Evolutionary conservation across 2,329 filamentous ascomycete genomes (phyloP).

Genomic region (Shiraia sp.): DNA sequence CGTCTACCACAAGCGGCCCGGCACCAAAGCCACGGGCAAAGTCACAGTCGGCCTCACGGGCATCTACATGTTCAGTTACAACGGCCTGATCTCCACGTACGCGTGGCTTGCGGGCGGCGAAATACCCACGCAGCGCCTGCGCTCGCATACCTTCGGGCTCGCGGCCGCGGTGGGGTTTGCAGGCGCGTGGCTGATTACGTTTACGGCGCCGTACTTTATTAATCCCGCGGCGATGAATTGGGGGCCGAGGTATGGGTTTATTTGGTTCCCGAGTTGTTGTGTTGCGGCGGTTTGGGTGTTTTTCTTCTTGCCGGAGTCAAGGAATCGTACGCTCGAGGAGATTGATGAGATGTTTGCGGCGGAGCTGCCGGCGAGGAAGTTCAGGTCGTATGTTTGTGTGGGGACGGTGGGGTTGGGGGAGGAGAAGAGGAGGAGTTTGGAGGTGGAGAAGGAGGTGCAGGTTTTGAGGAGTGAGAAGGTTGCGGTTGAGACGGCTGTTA

Average conservation of each 20-base stretch:
- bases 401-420: constrained; percentile 17
- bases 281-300: constrained; percentile 38
- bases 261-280: constrained; percentile 53
- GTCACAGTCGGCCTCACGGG: constrained; percentile 58
- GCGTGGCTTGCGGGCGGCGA: constrained; percentile 63
- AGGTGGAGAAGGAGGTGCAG: constrained; percentile 27
- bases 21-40: constrained; percentile 45
- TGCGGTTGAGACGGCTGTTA: constrained; percentile 25
- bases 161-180: constrained; percentile 59
- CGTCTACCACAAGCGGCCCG: constrained; percentile 53
- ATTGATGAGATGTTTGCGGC: constrained; percentile 59
- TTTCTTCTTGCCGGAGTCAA: constrained; percentile 59
- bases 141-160: constrained; percentile 60
- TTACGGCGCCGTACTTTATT: constrained; percentile 65
- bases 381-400: constrained; percentile 45
- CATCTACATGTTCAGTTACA: constrained; percentile 60
- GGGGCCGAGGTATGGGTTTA: constrained; percentile 62
- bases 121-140: constrained; percentile 60
- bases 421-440: constrained; percentile 25
- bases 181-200: constrained; percentile 60
- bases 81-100: constrained; percentile 59
- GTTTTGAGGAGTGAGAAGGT: constrained; percentile 34
- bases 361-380: constrained; percentile 49
- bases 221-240: constrained; percentile 59
- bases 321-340: constrained; percentile 58